Conservation (phyloP, 345 rosid genomes). For the Microthlaspi erraticum region DNA sequence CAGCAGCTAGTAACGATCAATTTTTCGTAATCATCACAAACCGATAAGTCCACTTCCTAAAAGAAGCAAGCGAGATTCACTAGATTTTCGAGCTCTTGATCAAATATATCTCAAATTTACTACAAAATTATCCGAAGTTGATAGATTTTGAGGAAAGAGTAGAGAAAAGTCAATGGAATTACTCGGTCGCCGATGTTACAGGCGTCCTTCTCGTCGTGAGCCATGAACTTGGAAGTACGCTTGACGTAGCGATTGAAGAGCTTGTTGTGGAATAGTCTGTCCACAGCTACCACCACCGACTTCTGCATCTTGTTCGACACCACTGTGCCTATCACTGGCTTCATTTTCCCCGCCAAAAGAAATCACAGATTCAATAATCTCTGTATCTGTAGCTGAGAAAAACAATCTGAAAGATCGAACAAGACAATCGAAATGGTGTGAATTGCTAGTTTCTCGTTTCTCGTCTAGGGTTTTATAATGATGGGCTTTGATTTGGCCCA, state of each 20-base stretch:
- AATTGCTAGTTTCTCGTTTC: too few species aligned
- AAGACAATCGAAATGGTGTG: not conserved
- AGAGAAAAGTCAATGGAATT: conserved; percentile 6
- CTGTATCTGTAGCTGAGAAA: conserved; percentile 2
- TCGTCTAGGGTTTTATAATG: conserved; percentile 27
- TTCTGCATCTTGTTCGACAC: conserved; percentile 54
- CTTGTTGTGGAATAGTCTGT: conserved; percentile 82
- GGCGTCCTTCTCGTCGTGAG: conserved; percentile 73
- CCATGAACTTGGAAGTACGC: conserved; percentile 97
- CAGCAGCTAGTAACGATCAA: not conserved
- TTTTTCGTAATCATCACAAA: not conserved
- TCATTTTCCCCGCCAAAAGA: conserved; percentile 30
- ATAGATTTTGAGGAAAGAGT: not conserved
- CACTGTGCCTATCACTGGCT: conserved; percentile 48
- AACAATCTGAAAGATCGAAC: conserved; percentile 1
- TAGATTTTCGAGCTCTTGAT: not conserved
- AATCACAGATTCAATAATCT: not conserved
- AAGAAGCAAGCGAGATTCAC: not conserved
- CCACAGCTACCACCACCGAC: conserved; percentile 87
- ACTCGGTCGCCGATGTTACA: conserved; percentile 93
- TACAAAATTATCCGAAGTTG: not conserved
- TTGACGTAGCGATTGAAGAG: conserved; percentile 80
- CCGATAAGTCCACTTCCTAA: not conserved
- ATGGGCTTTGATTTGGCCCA: conserved; percentile 22
- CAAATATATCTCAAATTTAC: conserved; percentile 4